phyloP scores from a whole-genome alignment of 176 grass and related monocot genomes.

The maize (Zea mays) region Zm-B73-REFERENCE-NAM-5.0 NC_050099.1:175329001-175329500 shows the following conservation, averaged over 20 bases:
- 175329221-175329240: background rate
- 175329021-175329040: conserved; percentile 94
- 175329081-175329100: conserved; percentile 18
- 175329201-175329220: background rate
- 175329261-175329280: conserved; percentile 14
- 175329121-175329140: conserved; percentile 10
- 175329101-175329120: background rate
- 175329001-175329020: conserved; percentile 93
- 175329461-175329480: background rate
- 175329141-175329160: conserved; percentile 5
- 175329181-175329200: too few relatives aligned
- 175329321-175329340: conserved; percentile 6
- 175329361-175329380: background rate
- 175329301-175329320: conserved; percentile 23
- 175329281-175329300: conserved; percentile 9
- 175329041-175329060: conserved; percentile 82
- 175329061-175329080: conserved; percentile 44
- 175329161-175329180: background rate
- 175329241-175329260: conserved; percentile 13
- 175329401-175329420: conserved; percentile 19
- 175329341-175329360: conserved; percentile 21
- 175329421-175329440: background rate
- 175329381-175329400: background rate
- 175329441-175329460: conserved; percentile 11
- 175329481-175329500: conserved; percentile 2